Evolutionary conservation across 2,329 filamentous ascomycete genomes (phyloP), one percentile per base, ranked within the genome.

Genomic region (Cercospora sp.): DNA sequence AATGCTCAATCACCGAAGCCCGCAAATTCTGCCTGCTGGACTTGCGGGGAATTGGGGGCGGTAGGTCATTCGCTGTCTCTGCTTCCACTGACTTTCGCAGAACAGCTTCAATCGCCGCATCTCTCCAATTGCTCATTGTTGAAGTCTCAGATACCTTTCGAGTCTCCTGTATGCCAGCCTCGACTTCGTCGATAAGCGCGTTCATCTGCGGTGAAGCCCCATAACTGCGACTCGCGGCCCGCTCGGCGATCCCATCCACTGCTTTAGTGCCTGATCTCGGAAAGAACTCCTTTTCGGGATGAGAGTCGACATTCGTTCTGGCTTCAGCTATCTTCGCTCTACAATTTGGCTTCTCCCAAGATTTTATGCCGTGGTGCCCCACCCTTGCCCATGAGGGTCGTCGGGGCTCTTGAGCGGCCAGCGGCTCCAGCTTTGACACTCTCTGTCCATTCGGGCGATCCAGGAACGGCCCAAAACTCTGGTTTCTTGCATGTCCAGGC

Each of bases 41-140:
- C 40, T 49, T 28, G 21, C 24, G 24, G 13, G 60, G 60, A 6
- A 62, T 30, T 28, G 60, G 60, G 10, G 40, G 60, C 1, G 60
- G 24, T n/a, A n/a, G n/a, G 26, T 62, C 43, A 43, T 49, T 30
- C 10, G 53, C 53, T 21, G 21, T 40, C 9, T 40, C 51, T 26
- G 40, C 66, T 58, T 67, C 66, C 1, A 51, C 61, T 26, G 66
- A 63, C 40, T 55, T 51, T 18, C 53, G 55, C 37, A 63, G 37
- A 10, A 63, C 61, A 45, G 66, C 66, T 37, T 67, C 53, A 21
- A 67, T 67, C n/a, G 53, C 66, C 5, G 34, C 60, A 51, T 67
- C 49, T 26, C 60, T 67, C 66, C 66, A 67, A 21, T 30, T 30
- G 3, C 59, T 64, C 37, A 63, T 28, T 21, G 59, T 60, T 7